These are phyloP conservation scores for Aspergillus quadricinctus DNA, from an alignment of 2,329 filamentous ascomycete genomes.

Conservation along the genomic window DNA sequence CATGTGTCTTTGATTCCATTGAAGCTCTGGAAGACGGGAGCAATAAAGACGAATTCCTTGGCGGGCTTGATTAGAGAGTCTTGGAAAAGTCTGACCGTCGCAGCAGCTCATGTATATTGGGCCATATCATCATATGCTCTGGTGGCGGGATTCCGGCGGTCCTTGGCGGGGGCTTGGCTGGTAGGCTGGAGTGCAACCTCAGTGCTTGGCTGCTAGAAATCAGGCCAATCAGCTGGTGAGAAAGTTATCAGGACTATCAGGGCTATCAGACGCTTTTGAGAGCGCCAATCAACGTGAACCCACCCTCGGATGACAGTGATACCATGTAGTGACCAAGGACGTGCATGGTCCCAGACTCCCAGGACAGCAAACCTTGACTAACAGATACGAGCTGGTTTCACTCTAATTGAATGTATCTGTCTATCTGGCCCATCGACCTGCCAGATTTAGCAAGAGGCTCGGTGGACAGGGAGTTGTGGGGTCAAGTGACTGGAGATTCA, in stretches of 20 bases:
- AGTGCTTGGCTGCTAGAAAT: slow-evolving; percentile 13
- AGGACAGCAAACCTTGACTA: neutral
- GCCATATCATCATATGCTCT: slow-evolving; percentile 4
- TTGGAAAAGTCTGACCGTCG: neutral
- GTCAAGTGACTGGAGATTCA: no score
- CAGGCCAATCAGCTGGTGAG: neutral
- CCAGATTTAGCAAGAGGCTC: neutral
- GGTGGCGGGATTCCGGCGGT: slow-evolving; percentile 1
- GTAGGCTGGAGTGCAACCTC: slow-evolving; percentile 21
- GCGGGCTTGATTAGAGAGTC: slow-evolving; percentile 2
- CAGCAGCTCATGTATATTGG: neutral
- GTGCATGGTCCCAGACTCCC: neutral
- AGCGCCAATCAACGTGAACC: neutral
- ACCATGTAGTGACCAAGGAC: neutral
- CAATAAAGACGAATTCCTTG: neutral
- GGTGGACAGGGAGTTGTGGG: no score
- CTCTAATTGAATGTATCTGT: neutral
- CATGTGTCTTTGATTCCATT: neutral
- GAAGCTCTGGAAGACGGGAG: neutral
- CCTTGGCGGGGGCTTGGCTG: slow-evolving; percentile 19
- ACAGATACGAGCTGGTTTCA: neutral
- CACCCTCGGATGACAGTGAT: neutral
- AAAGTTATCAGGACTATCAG: neutral
- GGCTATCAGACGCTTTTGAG: neutral
- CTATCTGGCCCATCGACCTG: neutral